A percentile compares a stretch with the other conserved stretches of the same genome.
Evolutionary conservation across 2,329 filamentous ascomycete species (phyloP).

Genomic region (Paecilomyces variotii): DNA sequence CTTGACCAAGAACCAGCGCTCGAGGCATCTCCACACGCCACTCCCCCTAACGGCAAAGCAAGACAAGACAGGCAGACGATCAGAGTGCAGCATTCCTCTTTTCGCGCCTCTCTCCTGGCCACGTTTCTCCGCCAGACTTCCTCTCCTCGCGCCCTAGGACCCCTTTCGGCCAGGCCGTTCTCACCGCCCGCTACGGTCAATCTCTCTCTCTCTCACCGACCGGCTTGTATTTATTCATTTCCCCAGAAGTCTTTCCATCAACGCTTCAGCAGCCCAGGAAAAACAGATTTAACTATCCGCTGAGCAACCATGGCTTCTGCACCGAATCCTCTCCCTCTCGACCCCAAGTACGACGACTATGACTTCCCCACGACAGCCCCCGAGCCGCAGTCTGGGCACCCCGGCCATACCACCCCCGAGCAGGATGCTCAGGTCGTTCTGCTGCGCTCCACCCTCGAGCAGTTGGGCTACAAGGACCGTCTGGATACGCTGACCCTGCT

Average conservation of each 20-base stretch:
- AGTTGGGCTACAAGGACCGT: conserved; percentile 70
- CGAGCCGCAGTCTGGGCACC: conserved; percentile 65
- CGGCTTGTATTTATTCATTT: not conserved
- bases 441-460: conserved; percentile 76
- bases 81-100: conserved; percentile 5
- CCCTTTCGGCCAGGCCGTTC: conserved; percentile 2
- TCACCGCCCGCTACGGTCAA: conserved; percentile 1
- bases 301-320: conserved; percentile 22
- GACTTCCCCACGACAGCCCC: conserved; percentile 79
- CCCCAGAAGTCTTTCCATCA: not conserved
- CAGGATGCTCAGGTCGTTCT: conserved; percentile 87
- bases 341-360: conserved; percentile 93
- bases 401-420: conserved; percentile 75
- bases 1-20: not conserved
- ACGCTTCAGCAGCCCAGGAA: not conserved
- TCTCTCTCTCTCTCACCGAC: conserved; percentile 1
- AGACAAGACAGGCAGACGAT: not conserved
- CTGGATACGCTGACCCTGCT: conserved; percentile 90
- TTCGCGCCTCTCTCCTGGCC: conserved; percentile 7
- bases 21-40: not conserved
- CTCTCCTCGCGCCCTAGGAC: conserved; percentile 5
- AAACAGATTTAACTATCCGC: not conserved
- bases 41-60: not conserved
- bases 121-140: conserved; percentile 13
- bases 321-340: conserved; percentile 43